These are phyloP conservation scores for Phaseolus coccineus DNA, from an alignment of 331 rosid genomes.

Conservation along the genomic window DNA sequence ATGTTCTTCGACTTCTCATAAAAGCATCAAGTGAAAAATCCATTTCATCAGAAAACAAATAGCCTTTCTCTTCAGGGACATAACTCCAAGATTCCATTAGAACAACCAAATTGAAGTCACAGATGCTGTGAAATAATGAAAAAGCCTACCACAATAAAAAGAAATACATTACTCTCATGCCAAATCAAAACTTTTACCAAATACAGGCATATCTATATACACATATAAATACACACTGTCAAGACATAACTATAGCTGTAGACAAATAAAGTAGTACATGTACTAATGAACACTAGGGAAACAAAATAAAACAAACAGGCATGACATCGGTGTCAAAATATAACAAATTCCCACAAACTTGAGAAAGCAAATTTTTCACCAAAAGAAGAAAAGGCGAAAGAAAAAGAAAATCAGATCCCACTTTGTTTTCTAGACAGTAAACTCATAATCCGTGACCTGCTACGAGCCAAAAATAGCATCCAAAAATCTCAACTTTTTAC, in stretches of 20 bases:
- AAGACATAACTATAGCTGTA: constrained; percentile 9
- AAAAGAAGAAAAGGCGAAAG: not conserved
- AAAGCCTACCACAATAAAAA: constrained; percentile 50
- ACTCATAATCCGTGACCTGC: constrained; percentile 20
- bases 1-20: constrained; percentile 54
- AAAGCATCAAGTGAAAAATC: constrained; percentile 70
- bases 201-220: constrained; percentile 28
- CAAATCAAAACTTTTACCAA: constrained; percentile 22
- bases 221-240: not conserved
- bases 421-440: constrained; percentile 29
- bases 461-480: constrained; percentile 34
- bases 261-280: constrained; percentile 31
- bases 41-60: constrained; percentile 66
- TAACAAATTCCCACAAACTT: constrained; percentile 30
- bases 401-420: constrained; percentile 42
- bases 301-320: constrained; percentile 34
- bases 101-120: constrained; percentile 40
- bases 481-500: constrained; percentile 39
- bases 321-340: constrained; percentile 22
- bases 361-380: constrained; percentile 6
- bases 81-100: constrained; percentile 82
- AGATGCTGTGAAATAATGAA: constrained; percentile 36
- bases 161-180: constrained; percentile 45
- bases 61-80: constrained; percentile 63
- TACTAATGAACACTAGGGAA: constrained; percentile 28